phyloP scores from a whole-genome alignment of 2,329 filamentous ascomycete genomes.

The Colletotrichum lini region DNA sequence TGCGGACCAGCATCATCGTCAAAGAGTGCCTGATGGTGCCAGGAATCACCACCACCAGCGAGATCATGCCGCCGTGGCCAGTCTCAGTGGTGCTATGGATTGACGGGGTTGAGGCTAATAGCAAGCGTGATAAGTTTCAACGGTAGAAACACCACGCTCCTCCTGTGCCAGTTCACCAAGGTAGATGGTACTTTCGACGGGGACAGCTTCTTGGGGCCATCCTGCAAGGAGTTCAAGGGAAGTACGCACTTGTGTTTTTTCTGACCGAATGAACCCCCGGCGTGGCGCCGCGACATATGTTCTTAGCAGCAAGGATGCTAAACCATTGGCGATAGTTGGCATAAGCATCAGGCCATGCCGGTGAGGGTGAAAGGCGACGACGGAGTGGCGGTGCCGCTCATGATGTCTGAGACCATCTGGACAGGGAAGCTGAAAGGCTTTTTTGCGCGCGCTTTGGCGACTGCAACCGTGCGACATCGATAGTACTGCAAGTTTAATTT shows the following conservation, averaged over 20 bases:
- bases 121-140: conserved; percentile 34
- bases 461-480: conserved; percentile 35
- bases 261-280: conserved; percentile 15
- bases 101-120: conserved; percentile 20
- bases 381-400: neutral
- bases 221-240: neutral
- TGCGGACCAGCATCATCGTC: conserved; percentile 1
- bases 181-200: conserved; percentile 5
- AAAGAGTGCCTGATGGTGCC: neutral
- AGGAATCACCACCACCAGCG: neutral
- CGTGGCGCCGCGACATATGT: neutral
- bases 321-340: conserved; percentile 14
- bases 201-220: neutral
- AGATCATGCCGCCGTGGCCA: neutral
- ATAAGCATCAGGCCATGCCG: neutral
- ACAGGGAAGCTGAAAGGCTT: conserved; percentile 4
- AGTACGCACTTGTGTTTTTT: neutral
- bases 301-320: neutral
- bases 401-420: neutral
- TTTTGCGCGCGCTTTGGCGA: conserved; percentile 27
- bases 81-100: conserved; percentile 28
- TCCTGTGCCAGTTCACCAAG: no score
- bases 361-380: conserved; percentile 2
- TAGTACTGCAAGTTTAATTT: conserved; percentile 20
- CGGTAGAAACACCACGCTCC: conserved; percentile 20